Base-by-base conservation (phyloP, 169 alveolate species). In the Babesia ovata region DNA sequence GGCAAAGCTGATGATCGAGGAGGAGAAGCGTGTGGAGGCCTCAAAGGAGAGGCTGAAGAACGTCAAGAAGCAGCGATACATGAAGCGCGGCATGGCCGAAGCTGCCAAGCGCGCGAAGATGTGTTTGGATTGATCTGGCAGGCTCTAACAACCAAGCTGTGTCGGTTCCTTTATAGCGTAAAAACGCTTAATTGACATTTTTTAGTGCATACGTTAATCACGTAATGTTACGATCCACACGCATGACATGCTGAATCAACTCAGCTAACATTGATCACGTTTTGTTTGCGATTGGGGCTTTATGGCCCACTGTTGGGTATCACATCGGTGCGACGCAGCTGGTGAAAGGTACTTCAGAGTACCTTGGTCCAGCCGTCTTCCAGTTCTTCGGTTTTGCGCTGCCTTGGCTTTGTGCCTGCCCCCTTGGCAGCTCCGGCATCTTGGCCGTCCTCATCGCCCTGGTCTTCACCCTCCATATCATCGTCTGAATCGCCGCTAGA, bases 91-190 rank as follows among this genome's bases (percentile, higher is more conserved):
- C 63, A 72, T 58, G 70, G 46, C 62, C 9, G 82, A 82, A 50
- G 58, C 70, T 14, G 73, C 46, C 19, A 82, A 73, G 50, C 58
- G 81, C 33, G 72, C 74, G 8, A 66, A 82, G 74, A 48, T 73
- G 70, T 45, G 52, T 16, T 57, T 82, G 19, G 67, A 82, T n/a
- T 72, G 39, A 49, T 17, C 21, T 6, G 19, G 29, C 12, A 4
- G 7, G n/a, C 14, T 21, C 14, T 75, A 13, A 17, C 29, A 7
- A 59, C 39, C 19, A 58, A 48, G 7, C n/a, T 7, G 7, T 49
- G 6, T 6, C 39, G 39, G 10, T 33, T 2, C 39, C 39, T 4
- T 33, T 33, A 33, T 33, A 6, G 39, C 39, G 6, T 6, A 6
- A 6, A 33, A 6, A 2, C 39, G 39, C 10, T 33, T 2, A 33